Evolutionary conservation across 768 basidiomycete species (phyloP).

Genomic region (Suillus variegatus): DNA sequence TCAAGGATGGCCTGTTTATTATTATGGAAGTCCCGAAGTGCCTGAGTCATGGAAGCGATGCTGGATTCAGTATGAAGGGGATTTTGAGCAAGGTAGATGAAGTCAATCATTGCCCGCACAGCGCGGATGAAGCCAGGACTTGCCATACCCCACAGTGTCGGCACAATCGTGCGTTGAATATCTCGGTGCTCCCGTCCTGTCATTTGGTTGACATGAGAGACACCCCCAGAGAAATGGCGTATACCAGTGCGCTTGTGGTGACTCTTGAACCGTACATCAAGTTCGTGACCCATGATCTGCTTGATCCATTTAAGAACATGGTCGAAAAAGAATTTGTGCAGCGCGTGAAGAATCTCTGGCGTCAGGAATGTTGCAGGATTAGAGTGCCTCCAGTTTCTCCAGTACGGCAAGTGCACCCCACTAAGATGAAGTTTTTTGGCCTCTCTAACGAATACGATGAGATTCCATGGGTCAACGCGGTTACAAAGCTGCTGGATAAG

Average conservation of each 20-base stretch:
- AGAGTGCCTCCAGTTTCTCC: too few species aligned
- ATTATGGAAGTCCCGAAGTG: conserved; percentile 3
- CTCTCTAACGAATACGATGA: too few species aligned
- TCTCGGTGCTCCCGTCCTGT: conserved; percentile 42
- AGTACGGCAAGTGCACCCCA: too few species aligned
- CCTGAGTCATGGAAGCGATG: conserved; percentile 1
- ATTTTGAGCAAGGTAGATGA: conserved; percentile 19
- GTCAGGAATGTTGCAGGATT: too few species aligned
- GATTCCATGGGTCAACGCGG: too few species aligned
- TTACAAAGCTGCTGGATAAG: too few species aligned
- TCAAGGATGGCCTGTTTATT: conserved; percentile 2
- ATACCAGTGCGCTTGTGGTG: conserved; percentile 37
- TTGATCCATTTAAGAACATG: background rate
- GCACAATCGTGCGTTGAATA: conserved; percentile 35
- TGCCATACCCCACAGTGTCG: conserved; percentile 34
- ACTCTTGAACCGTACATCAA: conserved; percentile 37
- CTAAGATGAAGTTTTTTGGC: too few species aligned
- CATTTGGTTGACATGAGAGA: conserved; percentile 42
- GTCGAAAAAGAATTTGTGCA: background rate
- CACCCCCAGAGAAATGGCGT: conserved; percentile 39
- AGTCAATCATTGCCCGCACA: conserved; percentile 37
- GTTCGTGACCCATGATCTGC: conserved; percentile 22
- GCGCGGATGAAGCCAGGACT: conserved; percentile 29
- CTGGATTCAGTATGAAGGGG: conserved; percentile 17
- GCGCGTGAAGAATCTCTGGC: too few species aligned